Evolutionary conservation across 1,284 basidiomycete genomes (phyloP), one percentile per base, ranked within the genome.

Genomic region (Tilletiaria anomala): DNA sequence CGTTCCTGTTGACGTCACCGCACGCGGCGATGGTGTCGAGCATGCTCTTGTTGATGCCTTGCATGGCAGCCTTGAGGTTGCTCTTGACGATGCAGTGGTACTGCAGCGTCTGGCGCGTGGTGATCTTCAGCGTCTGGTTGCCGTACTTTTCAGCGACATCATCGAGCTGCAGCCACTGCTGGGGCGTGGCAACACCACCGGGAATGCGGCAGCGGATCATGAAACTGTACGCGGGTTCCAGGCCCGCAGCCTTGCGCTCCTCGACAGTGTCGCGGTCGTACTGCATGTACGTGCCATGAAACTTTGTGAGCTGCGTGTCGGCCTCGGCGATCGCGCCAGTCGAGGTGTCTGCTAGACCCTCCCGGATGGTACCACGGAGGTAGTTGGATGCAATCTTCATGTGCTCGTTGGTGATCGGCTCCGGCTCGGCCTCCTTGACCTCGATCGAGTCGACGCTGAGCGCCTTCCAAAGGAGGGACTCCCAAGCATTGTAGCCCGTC

Each of bases 191-290:
- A 21, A 99, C 88, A 56, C 91, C 91, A 52, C 82, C 91, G 36
- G 91, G 89, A 75, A 94, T 82, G 44, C 91, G 78, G 38, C 87
- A 84, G 53, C 91, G 86, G 61, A 97, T 94, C 93, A 99, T 97
- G 75, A 99, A 99, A 59, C 81, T 78, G 72, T 83, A 99, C 1
- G 93, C 91, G 23, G 87, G 88, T 70, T 99, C 91, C 26, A 85
- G 78, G 45, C 89, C 93, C 67, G 87, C 83, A 26, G 78, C 80
- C 68, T 85, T 79, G 51, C 93, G 80, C 69, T 96, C 91, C 56
- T 97, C 91, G 35, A 91, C 80, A 61, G 96, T 94, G 70, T 99
- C 91, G 40, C 91, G 80, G 69, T 99, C 91, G 67, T 96, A 91
- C 71, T 73, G 67, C 60, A 56, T 54, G 54, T 66, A 66, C 14